Conservation (phyloP, 2,329 filamentous ascomycete species). For the Diplodia intermedia region DNA sequence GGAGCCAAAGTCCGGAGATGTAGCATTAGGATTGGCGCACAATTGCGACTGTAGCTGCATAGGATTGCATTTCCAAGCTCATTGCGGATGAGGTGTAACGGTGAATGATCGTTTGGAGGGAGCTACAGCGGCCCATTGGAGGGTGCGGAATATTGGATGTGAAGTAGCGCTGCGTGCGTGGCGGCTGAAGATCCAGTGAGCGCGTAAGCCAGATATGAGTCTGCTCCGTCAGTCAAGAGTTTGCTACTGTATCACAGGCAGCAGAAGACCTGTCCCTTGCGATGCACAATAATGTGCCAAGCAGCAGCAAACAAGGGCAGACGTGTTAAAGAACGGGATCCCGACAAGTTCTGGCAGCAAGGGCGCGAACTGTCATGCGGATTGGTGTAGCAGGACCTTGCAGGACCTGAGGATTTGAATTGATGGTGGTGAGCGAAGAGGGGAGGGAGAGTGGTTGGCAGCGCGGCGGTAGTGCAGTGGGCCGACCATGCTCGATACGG, state of each 20-base stretch:
- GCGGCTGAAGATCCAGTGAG: not conserved
- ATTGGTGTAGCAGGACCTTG: not conserved
- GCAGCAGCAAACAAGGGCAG: conserved; percentile 8
- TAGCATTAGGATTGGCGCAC: not conserved
- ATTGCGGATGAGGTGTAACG: not conserved
- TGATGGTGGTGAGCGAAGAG: not conserved
- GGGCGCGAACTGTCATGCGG: not conserved
- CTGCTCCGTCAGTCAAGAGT: not conserved
- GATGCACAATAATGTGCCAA: not conserved
- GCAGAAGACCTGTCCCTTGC: not conserved
- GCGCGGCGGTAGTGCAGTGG: conserved; percentile 1
- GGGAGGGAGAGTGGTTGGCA: not conserved
- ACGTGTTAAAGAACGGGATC: not conserved
- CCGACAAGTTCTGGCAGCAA: not conserved
- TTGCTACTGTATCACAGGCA: not conserved
- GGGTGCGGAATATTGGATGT: not conserved
- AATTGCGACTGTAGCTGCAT: not conserved
- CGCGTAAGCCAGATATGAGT: no score
- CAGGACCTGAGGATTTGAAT: conserved; percentile 5
- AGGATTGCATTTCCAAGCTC: not conserved
- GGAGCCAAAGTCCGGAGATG: not conserved
- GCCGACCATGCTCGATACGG: not conserved
- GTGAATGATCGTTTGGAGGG: not conserved
- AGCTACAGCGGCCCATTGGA: not conserved
- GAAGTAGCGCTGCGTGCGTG: conserved; percentile 5